Conservation (phyloP, 2,329 filamentous ascomycete genomes). For the Talaromyces rugulosus region DNA sequence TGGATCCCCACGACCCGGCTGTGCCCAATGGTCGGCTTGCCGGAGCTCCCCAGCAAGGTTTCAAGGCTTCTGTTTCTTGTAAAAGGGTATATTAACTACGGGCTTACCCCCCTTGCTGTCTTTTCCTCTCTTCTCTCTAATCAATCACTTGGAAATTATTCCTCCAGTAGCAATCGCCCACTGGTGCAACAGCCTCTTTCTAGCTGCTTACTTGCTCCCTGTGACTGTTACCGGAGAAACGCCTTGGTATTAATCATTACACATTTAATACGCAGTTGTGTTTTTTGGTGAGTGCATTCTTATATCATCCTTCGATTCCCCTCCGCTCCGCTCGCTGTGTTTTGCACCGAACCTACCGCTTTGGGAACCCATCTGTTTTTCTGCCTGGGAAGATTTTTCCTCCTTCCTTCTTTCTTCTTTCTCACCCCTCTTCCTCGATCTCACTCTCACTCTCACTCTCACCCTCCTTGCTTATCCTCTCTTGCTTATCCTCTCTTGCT, state of each 20-base stretch:
- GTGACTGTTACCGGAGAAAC: neutral
- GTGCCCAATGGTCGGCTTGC: neutral
- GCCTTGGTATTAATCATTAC: neutral
- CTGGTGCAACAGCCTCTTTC: no score
- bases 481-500: neutral
- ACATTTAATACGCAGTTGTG: neutral
- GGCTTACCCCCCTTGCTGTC: neutral
- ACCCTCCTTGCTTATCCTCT: neutral
- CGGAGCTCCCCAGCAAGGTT: neutral
- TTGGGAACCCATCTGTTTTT: neutral
- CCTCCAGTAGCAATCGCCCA: neutral
- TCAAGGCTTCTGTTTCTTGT: neutral
- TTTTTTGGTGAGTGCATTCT: neutral
- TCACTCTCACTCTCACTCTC: neutral
- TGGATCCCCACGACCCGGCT: neutral
- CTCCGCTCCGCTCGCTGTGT: neutral
- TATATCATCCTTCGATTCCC: neutral
- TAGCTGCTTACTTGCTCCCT: neutral
- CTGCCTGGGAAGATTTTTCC: neutral
- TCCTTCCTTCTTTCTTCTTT: neutral
- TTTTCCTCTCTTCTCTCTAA: neutral
- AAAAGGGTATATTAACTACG: neutral
- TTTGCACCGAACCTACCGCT: neutral
- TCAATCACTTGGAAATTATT: neutral
- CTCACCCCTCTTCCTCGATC: neutral